These are phyloP conservation scores for Trametes coccinea DNA, from an alignment of 768 basidiomycete genomes.

Conservation along the genomic window DNA sequence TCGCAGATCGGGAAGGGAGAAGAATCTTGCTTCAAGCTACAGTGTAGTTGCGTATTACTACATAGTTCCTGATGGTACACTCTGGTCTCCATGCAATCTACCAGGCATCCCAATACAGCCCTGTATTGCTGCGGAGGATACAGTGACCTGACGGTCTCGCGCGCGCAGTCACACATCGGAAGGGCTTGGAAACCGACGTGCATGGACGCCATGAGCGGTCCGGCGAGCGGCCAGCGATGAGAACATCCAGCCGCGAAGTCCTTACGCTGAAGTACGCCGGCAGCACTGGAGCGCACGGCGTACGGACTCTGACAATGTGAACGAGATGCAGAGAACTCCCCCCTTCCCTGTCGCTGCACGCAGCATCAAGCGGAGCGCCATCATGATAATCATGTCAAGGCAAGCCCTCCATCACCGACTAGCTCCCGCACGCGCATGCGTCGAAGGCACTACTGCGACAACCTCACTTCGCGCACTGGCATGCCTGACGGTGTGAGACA, in stretches of 20 bases:
- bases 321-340: not conserved
- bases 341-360: not conserved
- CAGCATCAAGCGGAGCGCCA: constrained; percentile 13
- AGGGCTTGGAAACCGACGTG: too few species aligned
- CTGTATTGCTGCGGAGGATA: too few species aligned
- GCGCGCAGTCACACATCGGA: too few species aligned
- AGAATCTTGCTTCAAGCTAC: not conserved
- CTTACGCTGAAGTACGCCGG: too few species aligned
- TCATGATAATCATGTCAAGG: constrained; percentile 16
- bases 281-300: not conserved
- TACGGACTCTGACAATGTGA: not conserved
- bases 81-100: not conserved
- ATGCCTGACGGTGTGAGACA: not conserved
- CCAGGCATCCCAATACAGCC: not conserved
- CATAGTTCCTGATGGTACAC: not conserved
- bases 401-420: not conserved
- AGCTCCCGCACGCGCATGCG: not conserved
- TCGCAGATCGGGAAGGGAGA: not conserved
- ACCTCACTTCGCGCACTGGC: not conserved
- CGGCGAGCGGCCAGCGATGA: too few species aligned
- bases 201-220: too few species aligned
- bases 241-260: too few species aligned
- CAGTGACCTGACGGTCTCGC: too few species aligned
- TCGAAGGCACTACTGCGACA: constrained; percentile 9
- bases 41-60: too few species aligned